These are phyloP conservation scores for Arthrobotrys conoides DNA, from an alignment of 2,329 filamentous ascomycete genomes.

Conservation along the genomic window DNA sequence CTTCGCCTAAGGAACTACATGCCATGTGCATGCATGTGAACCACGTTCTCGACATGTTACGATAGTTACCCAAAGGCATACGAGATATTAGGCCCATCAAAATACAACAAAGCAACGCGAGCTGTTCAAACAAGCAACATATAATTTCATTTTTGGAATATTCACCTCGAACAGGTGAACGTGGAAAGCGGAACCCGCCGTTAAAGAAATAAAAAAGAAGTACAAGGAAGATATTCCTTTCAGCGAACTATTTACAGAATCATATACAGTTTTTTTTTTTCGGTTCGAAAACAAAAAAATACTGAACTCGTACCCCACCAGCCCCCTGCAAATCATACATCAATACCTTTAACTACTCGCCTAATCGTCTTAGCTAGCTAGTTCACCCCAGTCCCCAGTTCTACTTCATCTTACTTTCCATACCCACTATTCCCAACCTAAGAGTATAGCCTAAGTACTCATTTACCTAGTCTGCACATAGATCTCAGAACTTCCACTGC, in stretches of 20 bases:
- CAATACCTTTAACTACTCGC: background rate
- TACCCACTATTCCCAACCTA: no score
- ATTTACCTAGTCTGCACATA: slow-evolving; percentile 27
- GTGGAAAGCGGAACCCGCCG: slow-evolving; percentile 9
- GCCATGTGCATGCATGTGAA: no score
- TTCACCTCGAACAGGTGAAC: background rate
- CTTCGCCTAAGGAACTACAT: no score
- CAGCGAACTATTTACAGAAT: background rate
- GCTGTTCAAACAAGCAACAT: background rate
- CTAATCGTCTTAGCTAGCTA: no score
- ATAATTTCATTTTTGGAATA: background rate
- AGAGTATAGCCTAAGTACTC: background rate
- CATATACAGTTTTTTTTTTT: no score
- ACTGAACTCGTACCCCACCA: background rate
- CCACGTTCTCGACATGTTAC: background rate
- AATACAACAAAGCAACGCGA: background rate
- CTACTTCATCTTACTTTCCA: no score
- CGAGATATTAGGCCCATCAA: background rate
- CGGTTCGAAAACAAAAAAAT: background rate
- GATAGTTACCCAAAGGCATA: background rate
- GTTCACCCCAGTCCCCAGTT: no score
- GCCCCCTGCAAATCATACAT: no score
- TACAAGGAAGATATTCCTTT: background rate
- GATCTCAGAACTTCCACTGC: slow-evolving; percentile 69
- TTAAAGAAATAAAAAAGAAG: background rate